These are phyloP conservation scores for Citropsis articulata DNA, from an alignment of 345 rosid species.

Conservation along the genomic window DNA sequence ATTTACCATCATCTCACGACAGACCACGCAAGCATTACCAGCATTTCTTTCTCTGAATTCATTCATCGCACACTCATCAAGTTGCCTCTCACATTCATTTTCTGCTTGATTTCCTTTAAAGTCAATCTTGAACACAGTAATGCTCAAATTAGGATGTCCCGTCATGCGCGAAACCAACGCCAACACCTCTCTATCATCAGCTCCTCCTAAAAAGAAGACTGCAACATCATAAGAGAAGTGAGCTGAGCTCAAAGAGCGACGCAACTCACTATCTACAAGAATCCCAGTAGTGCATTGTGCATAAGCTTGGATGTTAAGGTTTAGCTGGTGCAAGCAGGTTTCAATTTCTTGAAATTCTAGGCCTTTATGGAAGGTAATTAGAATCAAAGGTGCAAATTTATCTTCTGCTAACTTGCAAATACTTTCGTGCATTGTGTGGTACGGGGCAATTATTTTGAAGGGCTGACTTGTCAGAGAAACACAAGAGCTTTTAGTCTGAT, in stretches of 20 bases:
- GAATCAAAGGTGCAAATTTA: constrained; percentile 16
- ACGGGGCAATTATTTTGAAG: constrained; percentile 23
- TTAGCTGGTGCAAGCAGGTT: constrained; percentile 3
- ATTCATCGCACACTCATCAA: constrained; percentile 17
- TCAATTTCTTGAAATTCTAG: not conserved
- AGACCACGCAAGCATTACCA: not conserved
- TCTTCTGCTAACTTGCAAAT: constrained; percentile 31
- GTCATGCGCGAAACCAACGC: constrained; percentile 32
- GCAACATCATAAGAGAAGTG: constrained; percentile 11
- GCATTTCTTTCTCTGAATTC: constrained; percentile 16
- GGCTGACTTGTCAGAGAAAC: constrained; percentile 15
- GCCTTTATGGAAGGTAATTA: constrained; percentile 24
- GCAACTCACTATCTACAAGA: constrained; percentile 20
- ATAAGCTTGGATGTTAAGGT: constrained; percentile 10
- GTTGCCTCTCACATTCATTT: not conserved
- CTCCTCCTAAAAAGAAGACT: constrained; percentile 33
- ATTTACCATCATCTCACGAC: not conserved
- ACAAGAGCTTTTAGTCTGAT: not conserved
- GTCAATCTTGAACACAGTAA: constrained; percentile 16
- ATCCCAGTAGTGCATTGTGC: constrained; percentile 34
- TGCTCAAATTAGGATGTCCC: constrained; percentile 13
- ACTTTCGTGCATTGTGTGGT: constrained; percentile 30
- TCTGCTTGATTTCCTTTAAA: not conserved
- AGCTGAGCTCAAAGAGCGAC: not conserved
- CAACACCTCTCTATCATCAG: constrained; percentile 40